These are phyloP conservation scores for Mortierella sp. DNA, from an alignment of 371 early-diverging fungal species.

Conservation along the genomic window DNA sequence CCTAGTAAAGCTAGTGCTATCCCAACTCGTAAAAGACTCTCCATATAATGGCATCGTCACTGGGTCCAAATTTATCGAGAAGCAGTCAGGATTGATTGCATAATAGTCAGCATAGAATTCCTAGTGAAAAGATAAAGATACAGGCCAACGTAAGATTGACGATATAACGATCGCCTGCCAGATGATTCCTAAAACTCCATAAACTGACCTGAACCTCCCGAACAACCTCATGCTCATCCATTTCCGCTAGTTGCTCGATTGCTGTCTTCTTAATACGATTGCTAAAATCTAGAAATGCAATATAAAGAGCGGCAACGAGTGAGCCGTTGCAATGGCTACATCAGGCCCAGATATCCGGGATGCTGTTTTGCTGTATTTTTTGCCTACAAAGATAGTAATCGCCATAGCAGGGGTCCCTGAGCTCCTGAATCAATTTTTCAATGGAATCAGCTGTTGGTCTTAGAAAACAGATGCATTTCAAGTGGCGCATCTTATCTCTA, in stretches of 20 bases:
- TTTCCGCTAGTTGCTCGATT: conserved; percentile 94
- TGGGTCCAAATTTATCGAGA: conserved; percentile 79
- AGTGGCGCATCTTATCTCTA: conserved; percentile 92
- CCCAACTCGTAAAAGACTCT: conserved; percentile 79
- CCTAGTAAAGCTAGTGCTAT: conserved; percentile 77
- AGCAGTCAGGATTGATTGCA: conserved; percentile 87
- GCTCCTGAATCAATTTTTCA: conserved; percentile 88
- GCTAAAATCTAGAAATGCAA: conserved; percentile 76
- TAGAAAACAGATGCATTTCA: conserved; percentile 94
- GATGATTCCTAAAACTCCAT: not conserved
- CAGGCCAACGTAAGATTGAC: not conserved
- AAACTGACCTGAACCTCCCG: conserved; percentile 85
- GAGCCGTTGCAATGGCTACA: not conserved
- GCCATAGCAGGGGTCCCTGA: conserved; percentile 91
- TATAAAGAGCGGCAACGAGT: not conserved
- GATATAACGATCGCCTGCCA: not conserved
- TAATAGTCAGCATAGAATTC: conserved; percentile 95
- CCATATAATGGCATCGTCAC: conserved; percentile 77
- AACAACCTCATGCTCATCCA: conserved; percentile 94
- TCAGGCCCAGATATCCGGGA: too few species aligned
- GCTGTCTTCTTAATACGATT: conserved; percentile 90
- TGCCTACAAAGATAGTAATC: conserved; percentile 92
- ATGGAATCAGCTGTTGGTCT: conserved; percentile 89
- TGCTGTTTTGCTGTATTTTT: not conserved
- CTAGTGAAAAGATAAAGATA: conserved; percentile 32